Conservation (phyloP, 1,284 basidiomycete genomes). For the Golubevia sp. region DNA sequence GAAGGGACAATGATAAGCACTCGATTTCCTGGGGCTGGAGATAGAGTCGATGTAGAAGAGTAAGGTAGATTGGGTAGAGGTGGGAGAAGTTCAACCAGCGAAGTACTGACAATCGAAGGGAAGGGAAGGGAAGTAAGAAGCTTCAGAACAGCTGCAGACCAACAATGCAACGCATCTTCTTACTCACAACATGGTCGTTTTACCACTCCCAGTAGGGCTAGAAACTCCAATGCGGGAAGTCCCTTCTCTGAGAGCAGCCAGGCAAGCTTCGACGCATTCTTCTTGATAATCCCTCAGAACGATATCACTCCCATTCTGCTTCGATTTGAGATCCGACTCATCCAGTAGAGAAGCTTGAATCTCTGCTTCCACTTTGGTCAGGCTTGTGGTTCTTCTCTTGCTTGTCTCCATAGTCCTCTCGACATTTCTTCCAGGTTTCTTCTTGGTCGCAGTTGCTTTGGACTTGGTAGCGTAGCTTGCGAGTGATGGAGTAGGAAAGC, state of each 20-base stretch:
- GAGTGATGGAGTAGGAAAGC: too few species aligned
- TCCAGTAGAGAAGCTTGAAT: too few species aligned
- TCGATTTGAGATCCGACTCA: too few species aligned
- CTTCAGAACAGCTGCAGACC: not conserved
- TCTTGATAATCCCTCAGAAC: too few species aligned
- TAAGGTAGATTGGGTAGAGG: slow-evolving; percentile 1
- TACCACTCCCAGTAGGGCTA: slow-evolving; percentile 80
- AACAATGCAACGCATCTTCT: not conserved
- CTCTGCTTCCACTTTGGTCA: too few species aligned
- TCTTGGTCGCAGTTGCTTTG: too few species aligned
- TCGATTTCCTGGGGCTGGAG: slow-evolving; percentile 52
- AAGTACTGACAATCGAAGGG: slow-evolving; percentile 14
- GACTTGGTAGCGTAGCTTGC: too few species aligned
- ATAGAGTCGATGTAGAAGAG: not conserved
- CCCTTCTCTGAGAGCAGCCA: slow-evolving; percentile 71
- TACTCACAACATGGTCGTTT: slow-evolving; percentile 71
- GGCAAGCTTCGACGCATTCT: slow-evolving; percentile 79
- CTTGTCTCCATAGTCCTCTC: too few species aligned
- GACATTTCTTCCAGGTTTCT: too few species aligned
- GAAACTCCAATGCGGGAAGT: slow-evolving; percentile 84
- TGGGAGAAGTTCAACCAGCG: slow-evolving; percentile 37
- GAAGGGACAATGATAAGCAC: slow-evolving; percentile 85
- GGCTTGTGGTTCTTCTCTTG: too few species aligned
- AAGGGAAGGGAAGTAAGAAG: too few species aligned
- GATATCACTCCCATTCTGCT: too few species aligned